Percentiles rank a stretch among this genome's conserved stretches.
phyloP scores from a whole-genome alignment of 257 asterid genomes.

The Paulownia fortunei region DNA sequence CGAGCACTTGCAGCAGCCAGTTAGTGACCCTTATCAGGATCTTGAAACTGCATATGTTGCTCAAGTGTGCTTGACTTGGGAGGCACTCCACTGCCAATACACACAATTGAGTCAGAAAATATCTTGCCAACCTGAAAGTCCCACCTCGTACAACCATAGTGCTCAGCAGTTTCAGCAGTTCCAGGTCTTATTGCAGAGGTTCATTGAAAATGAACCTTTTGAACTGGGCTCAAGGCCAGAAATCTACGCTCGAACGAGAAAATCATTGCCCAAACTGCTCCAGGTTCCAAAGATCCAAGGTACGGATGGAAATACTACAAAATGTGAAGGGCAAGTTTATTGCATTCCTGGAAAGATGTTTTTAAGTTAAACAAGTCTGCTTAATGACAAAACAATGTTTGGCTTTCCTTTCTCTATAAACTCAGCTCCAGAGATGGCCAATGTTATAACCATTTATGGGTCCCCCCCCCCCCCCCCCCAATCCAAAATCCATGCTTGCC shows the following conservation, averaged over 20 bases:
- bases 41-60: conserved; percentile 90
- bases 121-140: conserved; percentile 57
- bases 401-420: too few species aligned
- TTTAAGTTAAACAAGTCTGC: too few species aligned
- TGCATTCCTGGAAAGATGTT: too few species aligned
- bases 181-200: conserved; percentile 86
- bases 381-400: too few species aligned
- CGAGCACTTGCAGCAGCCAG: conserved; percentile 77
- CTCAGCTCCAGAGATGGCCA: too few species aligned
- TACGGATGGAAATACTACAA: too few species aligned
- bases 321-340: too few species aligned
- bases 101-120: conserved; percentile 81
- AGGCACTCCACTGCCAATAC: conserved; percentile 89
- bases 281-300: conserved; percentile 95
- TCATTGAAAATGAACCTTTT: conserved; percentile 94
- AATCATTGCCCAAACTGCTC: conserved; percentile 75
- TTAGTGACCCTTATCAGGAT: conserved; percentile 60
- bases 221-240: conserved; percentile 84
- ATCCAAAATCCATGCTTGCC: too few species aligned
- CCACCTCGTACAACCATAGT: conserved; percentile 69
- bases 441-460: too few species aligned
- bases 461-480: too few species aligned
- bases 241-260: conserved; percentile 75
- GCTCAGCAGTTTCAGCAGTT: conserved; percentile 98
- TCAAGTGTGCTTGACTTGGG: conserved; percentile 98